Conservation (phyloP, 805 yeast species). For the Groenewaldozyma salmanticensis region DNA sequence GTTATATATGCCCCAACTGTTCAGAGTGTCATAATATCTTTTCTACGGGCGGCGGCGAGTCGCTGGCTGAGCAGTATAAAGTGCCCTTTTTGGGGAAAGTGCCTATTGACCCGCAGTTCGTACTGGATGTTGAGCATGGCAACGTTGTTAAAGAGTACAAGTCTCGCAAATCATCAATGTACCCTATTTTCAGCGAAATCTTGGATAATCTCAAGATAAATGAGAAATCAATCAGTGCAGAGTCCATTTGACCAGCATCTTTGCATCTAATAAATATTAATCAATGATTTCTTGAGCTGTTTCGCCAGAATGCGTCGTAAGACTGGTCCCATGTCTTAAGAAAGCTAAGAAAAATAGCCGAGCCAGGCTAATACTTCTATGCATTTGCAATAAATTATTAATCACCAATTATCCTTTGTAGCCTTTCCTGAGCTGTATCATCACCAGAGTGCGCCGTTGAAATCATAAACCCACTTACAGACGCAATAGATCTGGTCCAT, state of each 20-base stretch:
- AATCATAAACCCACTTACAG: too few species aligned
- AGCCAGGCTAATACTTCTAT: too few species aligned
- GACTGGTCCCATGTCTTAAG: too few species aligned
- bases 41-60: constrained; percentile 85
- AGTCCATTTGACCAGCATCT: too few species aligned
- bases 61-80: constrained; percentile 49
- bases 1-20: constrained; percentile 91
- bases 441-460: not conserved
- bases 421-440: constrained; percentile 3
- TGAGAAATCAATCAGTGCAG: too few species aligned
- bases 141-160: constrained; percentile 20
- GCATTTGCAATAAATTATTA: too few species aligned
- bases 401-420: constrained; percentile 1
- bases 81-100: constrained; percentile 73
- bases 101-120: constrained; percentile 91
- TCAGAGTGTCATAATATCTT: constrained; percentile 81
- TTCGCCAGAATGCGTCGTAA: too few species aligned
- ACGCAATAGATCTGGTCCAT: not conserved
- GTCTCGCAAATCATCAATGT: constrained; percentile 28
- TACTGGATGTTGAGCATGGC: constrained; percentile 72
- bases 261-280: too few species aligned
- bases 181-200: constrained; percentile 39
- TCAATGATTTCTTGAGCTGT: too few species aligned
- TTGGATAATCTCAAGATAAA: constrained; percentile 17
- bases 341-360: too few species aligned